Evolutionary conservation across 2,329 filamentous ascomycete species (phyloP).

Genomic region (Colletotrichum sp.): DNA sequence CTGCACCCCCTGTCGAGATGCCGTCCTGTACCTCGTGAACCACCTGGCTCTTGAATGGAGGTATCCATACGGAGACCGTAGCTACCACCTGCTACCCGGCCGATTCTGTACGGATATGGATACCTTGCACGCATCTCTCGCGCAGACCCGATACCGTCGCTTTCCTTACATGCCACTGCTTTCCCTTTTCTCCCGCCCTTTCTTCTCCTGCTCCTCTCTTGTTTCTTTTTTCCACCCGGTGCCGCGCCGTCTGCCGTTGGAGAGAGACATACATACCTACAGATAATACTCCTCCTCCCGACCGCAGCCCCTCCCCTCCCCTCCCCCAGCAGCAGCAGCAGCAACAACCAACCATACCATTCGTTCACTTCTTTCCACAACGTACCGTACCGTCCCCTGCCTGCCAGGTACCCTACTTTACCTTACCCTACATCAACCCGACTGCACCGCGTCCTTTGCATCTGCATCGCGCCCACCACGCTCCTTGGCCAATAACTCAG

Average conservation of each 20-base stretch:
- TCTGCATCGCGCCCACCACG: not conserved
- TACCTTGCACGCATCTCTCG: not conserved
- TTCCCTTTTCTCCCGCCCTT: slow-evolving; percentile 15
- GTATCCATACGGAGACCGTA: not conserved
- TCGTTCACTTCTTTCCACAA: not conserved
- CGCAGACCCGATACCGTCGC: not conserved
- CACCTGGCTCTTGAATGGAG: not conserved
- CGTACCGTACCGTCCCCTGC: not conserved
- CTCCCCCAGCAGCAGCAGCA: not conserved
- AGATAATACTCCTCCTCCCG: not conserved
- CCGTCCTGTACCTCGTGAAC: not conserved
- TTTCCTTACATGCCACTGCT: slow-evolving; percentile 14
- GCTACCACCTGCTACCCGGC: not conserved
- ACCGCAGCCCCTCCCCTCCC: not conserved
- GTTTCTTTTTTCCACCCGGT: not conserved
- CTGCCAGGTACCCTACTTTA: not conserved
- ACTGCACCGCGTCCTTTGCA: slow-evolving; percentile 6
- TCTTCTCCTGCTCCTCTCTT: not conserved
- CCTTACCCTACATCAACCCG: not conserved
- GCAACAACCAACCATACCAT: not conserved
- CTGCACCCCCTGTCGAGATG: not conserved
- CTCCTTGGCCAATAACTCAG: not conserved
- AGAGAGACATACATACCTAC: not conserved
- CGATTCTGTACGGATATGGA: not conserved
- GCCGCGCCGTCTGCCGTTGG: not conserved